Evolutionary conservation across 2,329 filamentous ascomycete species (phyloP).

Genomic region (Raffaelea ambrosiae): DNA sequence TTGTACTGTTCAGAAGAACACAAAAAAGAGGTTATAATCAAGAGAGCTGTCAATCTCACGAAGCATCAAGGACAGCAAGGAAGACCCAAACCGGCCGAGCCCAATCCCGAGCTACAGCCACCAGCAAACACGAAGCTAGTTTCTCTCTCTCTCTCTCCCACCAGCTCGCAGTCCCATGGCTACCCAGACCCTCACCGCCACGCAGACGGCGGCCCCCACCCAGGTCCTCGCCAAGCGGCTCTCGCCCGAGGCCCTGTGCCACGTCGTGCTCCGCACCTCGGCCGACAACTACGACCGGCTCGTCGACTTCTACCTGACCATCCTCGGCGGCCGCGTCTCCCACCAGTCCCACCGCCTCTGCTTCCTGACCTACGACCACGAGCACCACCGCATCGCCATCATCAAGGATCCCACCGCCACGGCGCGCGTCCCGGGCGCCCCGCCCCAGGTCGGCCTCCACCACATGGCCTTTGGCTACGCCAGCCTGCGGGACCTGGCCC

Average conservation of each 20-base stretch:
- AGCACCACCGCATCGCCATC: slow-evolving; percentile 39
- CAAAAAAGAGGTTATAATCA: too few relatives aligned
- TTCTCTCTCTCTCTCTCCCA: too few relatives aligned
- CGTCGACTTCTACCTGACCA: slow-evolving; percentile 26
- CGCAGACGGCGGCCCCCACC: too few relatives aligned
- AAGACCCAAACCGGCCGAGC: too few relatives aligned
- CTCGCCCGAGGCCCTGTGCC: slow-evolving; percentile 4
- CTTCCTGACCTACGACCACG: slow-evolving; percentile 36
- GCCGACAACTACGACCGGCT: slow-evolving; percentile 18
- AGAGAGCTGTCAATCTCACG: too few relatives aligned
- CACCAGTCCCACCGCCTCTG: slow-evolving; percentile 18
- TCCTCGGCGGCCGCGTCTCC: slow-evolving; percentile 24
- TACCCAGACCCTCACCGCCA: too few relatives aligned
- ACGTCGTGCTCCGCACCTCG: slow-evolving; percentile 8
- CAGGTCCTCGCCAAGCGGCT: not conserved
- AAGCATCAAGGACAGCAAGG: too few relatives aligned
- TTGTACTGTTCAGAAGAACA: too few relatives aligned
- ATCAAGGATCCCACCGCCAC: slow-evolving; percentile 15
- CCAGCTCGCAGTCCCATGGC: too few relatives aligned
- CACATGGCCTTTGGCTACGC: slow-evolving; percentile 34
- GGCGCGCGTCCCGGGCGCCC: slow-evolving; percentile 12
- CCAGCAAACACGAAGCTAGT: too few relatives aligned
- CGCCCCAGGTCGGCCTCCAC: slow-evolving; percentile 22
- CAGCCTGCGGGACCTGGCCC: slow-evolving; percentile 23
- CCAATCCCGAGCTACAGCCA: too few relatives aligned